Evolutionary conservation across 2,329 filamentous ascomycete species (phyloP).

Genomic region (Aureobasidium pullulans): DNA sequence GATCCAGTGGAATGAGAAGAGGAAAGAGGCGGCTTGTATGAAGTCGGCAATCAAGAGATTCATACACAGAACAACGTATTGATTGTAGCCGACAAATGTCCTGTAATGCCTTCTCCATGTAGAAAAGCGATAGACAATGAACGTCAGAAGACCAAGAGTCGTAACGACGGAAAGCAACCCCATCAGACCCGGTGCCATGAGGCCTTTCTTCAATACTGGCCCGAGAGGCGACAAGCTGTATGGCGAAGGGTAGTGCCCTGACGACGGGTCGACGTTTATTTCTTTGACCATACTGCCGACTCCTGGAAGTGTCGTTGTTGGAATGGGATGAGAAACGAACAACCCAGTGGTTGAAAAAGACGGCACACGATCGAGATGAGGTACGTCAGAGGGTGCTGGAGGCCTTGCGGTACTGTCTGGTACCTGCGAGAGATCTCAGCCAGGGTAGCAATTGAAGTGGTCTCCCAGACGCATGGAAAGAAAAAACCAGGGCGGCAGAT

Average conservation of each 20-base stretch:
- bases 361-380: not conserved
- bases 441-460: not conserved
- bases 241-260: slow-evolving; percentile 21
- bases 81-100: slow-evolving; percentile 40
- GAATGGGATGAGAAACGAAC: not conserved
- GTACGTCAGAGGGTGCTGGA: not conserved
- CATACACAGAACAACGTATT: slow-evolving; percentile 62
- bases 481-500: not conserved
- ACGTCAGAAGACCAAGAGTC: slow-evolving; percentile 22
- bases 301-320: not conserved
- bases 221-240: slow-evolving; percentile 21
- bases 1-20: slow-evolving; percentile 56
- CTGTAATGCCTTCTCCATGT: slow-evolving; percentile 25
- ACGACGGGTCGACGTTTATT: not conserved
- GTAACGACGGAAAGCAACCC: slow-evolving; percentile 24
- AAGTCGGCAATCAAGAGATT: slow-evolving; percentile 63
- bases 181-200: slow-evolving; percentile 23
- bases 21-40: slow-evolving; percentile 57
- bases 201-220: slow-evolving; percentile 18
- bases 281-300: not conserved
- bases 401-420: not conserved
- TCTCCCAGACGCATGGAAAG: not conserved
- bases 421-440: not conserved
- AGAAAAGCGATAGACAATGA: slow-evolving; percentile 24
- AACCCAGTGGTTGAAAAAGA: not conserved